Evolutionary conservation across 2,329 filamentous ascomycete genomes (phyloP).

Genomic region (Acrocalymma vagum): DNA sequence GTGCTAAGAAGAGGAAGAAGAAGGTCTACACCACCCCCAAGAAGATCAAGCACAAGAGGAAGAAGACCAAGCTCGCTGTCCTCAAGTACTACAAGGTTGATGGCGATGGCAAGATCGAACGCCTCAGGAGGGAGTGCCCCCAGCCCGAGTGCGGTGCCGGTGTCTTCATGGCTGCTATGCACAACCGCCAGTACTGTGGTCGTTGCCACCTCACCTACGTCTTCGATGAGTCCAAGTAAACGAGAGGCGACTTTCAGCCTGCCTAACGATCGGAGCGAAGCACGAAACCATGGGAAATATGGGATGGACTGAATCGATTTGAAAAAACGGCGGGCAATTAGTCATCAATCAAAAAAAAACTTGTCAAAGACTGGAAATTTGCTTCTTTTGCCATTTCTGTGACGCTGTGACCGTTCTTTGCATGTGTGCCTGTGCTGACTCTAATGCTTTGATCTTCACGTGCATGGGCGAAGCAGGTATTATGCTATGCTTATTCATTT

Average conservation of each 20-base stretch:
- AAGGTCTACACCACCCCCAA: conserved; percentile 99
- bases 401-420: too few species aligned
- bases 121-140: conserved; percentile 97
- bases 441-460: too few species aligned
- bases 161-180: conserved; percentile 99
- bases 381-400: too few species aligned
- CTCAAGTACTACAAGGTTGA: conserved; percentile 99
- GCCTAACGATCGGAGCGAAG: conserved; percentile 32
- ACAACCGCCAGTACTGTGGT: conserved; percentile 98
- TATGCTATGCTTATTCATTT: too few species aligned
- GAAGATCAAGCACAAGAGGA: conserved; percentile 99
- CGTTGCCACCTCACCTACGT: conserved; percentile 76
- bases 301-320: conserved; percentile 32
- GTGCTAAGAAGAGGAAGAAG: conserved; percentile 98
- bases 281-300: conserved; percentile 32
- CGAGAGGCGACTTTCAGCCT: conserved; percentile 19
- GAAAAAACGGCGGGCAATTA: conserved; percentile 34
- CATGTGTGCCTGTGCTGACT: too few species aligned
- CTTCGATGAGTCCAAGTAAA: conserved; percentile 71
- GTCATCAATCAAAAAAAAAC: conserved; percentile 36
- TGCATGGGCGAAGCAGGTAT: too few species aligned
- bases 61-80: conserved; percentile 99
- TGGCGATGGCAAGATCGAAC: conserved; percentile 99
- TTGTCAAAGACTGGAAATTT: conserved; percentile 23
- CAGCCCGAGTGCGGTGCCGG: conserved; percentile 87